Evolutionary conservation across 2,329 filamentous ascomycete genomes (phyloP).

Genomic region (Pseudocercospora fuligena): DNA sequence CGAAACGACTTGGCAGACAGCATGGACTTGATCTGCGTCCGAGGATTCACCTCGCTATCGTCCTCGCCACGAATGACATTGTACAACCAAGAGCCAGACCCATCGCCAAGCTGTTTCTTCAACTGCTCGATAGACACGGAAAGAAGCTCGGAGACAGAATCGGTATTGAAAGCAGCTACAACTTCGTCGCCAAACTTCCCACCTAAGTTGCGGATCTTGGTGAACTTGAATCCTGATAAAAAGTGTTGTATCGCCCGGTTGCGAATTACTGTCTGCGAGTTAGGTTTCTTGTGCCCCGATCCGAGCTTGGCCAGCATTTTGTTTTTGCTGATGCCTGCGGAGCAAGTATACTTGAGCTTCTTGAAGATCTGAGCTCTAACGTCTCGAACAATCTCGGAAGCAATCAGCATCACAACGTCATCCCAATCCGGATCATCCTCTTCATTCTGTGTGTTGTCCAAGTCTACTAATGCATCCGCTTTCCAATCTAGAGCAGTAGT

Average conservation of each 20-base stretch:
- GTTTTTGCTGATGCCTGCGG: slow-evolving; percentile 84
- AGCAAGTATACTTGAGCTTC: slow-evolving; percentile 84
- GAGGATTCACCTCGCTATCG: slow-evolving; percentile 81
- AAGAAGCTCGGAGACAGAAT: slow-evolving; percentile 76
- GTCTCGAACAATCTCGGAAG: slow-evolving; percentile 82
- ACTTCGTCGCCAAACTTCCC: slow-evolving; percentile 92
- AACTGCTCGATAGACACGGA: slow-evolving; percentile 74
- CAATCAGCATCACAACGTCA: slow-evolving; percentile 84
- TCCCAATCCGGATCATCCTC: slow-evolving; percentile 92
- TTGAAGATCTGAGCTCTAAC: slow-evolving; percentile 72
- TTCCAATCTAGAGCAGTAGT: slow-evolving; percentile 80
- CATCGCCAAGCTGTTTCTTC: slow-evolving; percentile 77
- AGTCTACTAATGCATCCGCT: slow-evolving; percentile 59
- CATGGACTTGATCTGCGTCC: slow-evolving; percentile 97
- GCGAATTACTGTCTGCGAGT: slow-evolving; percentile 90
- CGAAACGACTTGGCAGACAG: slow-evolving; percentile 94
- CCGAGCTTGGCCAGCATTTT: slow-evolving; percentile 96
- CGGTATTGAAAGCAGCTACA: slow-evolving; percentile 78
- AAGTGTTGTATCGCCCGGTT: slow-evolving; percentile 82
- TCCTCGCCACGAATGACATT: slow-evolving; percentile 85
- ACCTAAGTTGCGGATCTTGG: slow-evolving; percentile 92
- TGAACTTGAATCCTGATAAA: slow-evolving; percentile 84
- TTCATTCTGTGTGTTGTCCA: slow-evolving; percentile 71
- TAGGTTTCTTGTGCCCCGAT: slow-evolving; percentile 89
- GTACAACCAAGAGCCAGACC: slow-evolving; percentile 85